phyloP scores from a whole-genome alignment of 73 alveolate genomes.

The Tetrahymena thermophila region DNA sequence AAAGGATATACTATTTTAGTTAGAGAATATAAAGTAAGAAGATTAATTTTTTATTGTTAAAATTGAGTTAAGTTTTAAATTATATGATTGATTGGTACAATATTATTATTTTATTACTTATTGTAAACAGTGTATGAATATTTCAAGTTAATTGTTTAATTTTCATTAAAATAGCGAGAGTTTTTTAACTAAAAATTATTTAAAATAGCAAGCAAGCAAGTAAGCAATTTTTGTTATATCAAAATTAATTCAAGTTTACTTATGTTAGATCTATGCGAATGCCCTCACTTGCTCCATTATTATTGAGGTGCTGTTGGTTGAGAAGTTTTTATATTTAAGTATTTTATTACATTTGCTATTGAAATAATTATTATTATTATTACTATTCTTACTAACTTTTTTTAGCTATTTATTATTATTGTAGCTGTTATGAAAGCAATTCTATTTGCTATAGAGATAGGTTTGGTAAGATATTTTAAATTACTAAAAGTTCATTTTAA shows the following conservation, averaged over 20 bases:
- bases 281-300: not conserved
- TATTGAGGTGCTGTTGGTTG: not conserved
- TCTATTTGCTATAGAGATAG: not conserved
- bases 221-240: not conserved
- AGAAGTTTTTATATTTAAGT: not conserved
- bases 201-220: not conserved
- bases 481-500: not conserved
- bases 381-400: not conserved
- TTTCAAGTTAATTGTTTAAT: not conserved
- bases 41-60: not conserved
- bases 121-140: not conserved
- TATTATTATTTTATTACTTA: too few relatives aligned
- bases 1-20: not conserved
- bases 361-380: not conserved
- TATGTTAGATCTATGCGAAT: not conserved
- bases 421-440: not conserved
- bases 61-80: not conserved
- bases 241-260: not conserved
- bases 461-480: not conserved
- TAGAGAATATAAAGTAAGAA: not conserved
- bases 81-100: not conserved
- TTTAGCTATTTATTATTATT: not conserved
- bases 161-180: not conserved
- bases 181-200: not conserved
- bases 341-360: not conserved